Conservation (phyloP, 345 rosid species). For the Carallia pectinifolia region DNA sequence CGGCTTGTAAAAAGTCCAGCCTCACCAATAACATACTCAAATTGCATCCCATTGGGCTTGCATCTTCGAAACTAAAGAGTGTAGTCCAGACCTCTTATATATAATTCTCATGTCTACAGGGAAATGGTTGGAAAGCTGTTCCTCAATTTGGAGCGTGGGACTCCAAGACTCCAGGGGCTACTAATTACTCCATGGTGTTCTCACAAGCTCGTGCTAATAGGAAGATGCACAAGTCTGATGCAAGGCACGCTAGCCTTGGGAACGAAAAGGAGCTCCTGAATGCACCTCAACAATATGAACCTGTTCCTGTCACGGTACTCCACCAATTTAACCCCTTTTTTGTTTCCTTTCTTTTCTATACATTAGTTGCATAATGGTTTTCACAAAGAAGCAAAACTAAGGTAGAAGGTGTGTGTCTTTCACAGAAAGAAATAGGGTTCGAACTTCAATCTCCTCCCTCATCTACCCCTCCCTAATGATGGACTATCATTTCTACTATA, state of each 20-base stretch:
- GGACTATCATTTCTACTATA: no score
- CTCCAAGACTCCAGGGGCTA: conserved; percentile 39
- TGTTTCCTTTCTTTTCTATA: not conserved
- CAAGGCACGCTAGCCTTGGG: conserved; percentile 46
- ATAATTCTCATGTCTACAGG: conserved; percentile 23
- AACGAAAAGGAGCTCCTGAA: conserved; percentile 45
- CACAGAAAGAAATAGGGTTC: no score
- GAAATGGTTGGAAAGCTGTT: conserved; percentile 44
- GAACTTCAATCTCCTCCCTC: no score
- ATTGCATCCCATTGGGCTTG: not conserved
- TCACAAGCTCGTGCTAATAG: conserved; percentile 61
- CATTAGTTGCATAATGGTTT: not conserved
- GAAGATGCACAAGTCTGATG: conserved; percentile 51
- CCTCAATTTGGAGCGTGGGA: conserved; percentile 92
- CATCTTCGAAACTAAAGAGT: not conserved
- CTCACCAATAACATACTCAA: not conserved
- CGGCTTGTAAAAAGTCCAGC: not conserved
- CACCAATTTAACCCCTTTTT: not conserved
- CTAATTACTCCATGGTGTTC: conserved; percentile 66
- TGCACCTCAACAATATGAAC: conserved; percentile 38
- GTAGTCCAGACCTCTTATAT: not conserved
- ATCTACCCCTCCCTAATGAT: no score
- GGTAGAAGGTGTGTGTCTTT: no score
- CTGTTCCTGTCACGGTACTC: conserved; percentile 53
- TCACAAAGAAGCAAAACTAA: not conserved